A percentile compares a stretch with the other conserved stretches of the same genome.
phyloP scores from a whole-genome alignment of 2,329 filamentous ascomycete genomes.

The Akanthomyces dipterigenus region DNA sequence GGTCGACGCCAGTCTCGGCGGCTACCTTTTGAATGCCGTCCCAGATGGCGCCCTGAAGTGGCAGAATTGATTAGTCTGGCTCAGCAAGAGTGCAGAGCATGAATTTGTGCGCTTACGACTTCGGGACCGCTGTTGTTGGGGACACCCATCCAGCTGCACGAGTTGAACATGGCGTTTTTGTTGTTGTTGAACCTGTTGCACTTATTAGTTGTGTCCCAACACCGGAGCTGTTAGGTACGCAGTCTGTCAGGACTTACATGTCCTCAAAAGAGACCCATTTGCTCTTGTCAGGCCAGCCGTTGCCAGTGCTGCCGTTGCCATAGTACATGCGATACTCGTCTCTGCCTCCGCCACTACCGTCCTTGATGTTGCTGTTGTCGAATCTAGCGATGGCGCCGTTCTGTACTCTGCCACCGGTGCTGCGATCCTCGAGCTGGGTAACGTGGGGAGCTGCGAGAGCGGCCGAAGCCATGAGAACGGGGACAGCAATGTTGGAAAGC shows the following conservation, averaged over 20 bases:
- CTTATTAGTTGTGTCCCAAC: not conserved
- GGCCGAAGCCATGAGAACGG: not conserved
- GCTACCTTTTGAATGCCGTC: slow-evolving; percentile 27
- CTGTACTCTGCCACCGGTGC: not conserved
- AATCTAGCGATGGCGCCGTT: not conserved
- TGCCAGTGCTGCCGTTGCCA: slow-evolving; percentile 21
- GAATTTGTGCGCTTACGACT: slow-evolving; percentile 7
- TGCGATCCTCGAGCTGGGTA: not conserved
- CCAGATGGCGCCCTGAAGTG: slow-evolving; percentile 18
- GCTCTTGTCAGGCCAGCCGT: slow-evolving; percentile 23
- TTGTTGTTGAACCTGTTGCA: slow-evolving; percentile 16
- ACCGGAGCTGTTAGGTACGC: not conserved
- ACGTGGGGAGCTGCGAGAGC: not conserved
- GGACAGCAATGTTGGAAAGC: not conserved
- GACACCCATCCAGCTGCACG: slow-evolving; percentile 11
- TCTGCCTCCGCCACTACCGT: slow-evolving; percentile 14
- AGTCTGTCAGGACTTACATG: slow-evolving; percentile 14
- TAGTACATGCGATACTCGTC: slow-evolving; percentile 25
- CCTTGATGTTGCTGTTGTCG: slow-evolving; percentile 13
- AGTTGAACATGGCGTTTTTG: slow-evolving; percentile 17
- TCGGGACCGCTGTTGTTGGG: slow-evolving; percentile 18
- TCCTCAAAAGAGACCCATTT: slow-evolving; percentile 23
- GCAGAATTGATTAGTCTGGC: not conserved
- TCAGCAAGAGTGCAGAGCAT: no score
- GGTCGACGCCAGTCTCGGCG: slow-evolving; percentile 23